Evolutionary conservation across 2,329 filamentous ascomycete species (phyloP), one percentile per base, ranked within the genome.

Genomic region (Ophiostoma pallidulum): DNA sequence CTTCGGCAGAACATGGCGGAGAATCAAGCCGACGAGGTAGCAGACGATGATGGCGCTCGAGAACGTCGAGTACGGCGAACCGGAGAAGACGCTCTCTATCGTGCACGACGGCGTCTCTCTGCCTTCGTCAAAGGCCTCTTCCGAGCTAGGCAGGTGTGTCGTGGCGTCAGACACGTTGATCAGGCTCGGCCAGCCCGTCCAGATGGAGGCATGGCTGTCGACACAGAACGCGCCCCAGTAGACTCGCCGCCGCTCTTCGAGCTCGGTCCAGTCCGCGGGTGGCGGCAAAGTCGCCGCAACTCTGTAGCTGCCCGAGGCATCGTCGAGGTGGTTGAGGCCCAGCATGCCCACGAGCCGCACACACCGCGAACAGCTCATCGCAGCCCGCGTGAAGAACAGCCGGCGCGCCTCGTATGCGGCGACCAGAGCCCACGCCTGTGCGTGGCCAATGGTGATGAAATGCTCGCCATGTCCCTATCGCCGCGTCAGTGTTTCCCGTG

Each of bases 181-280:
- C 22, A 81, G 69, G 69, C 86, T 83, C 0, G 90, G 87, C 90
- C 90, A 96, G 3, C 90, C 90, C 4, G 89, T 94, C 12, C 87
- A 88, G 44, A 94, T 86, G 57, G 84, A 88, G 3, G 86, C 83
- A 64, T 94, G 94, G 22, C 86, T 77, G 62, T 96, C 90, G 36
- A 86, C 74, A 55, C 82, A 84, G 58, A 91, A 96, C 1, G 81
- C 75, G 54, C 82, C 78, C 91, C 91, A 96, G 57, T 95, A 94
- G 0, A 85, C 82, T 54, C 91, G 75, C 49, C 91, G 75, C 44
- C 90, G 75, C 63, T 97, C 90, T 50, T 75, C 72, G 18, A 71
- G 54, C 52, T 96, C 91, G 1, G 78, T 80, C 87, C 87, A 94
- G 58, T 88, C 86, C 56, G 75, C 77, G 0, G 88, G 73, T 1